Percentiles rank a stretch among this genome's conserved stretches.
Evolutionary conservation across 768 basidiomycete genomes (phyloP).

Genomic region (Boletus subparvulus): DNA sequence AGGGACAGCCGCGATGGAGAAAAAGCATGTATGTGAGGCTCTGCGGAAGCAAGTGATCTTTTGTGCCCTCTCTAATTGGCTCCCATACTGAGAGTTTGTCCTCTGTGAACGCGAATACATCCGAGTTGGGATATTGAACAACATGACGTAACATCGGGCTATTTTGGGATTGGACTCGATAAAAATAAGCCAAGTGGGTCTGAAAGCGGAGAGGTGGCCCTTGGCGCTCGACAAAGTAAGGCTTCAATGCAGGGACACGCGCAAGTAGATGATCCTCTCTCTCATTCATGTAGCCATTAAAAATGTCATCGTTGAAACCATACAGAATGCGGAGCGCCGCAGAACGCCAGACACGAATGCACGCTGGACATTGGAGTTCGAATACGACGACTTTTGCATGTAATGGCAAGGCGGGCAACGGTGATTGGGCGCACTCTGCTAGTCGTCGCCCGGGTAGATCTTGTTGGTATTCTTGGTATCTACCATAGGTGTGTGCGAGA

Average conservation of each 20-base stretch:
- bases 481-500: not conserved
- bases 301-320: too few species aligned
- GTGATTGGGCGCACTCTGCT: slow-evolving; percentile 13
- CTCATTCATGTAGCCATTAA: too few species aligned
- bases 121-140: too few species aligned
- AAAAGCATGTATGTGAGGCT: too few species aligned
- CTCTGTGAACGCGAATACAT: too few species aligned
- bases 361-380: slow-evolving; percentile 37
- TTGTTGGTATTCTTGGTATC: not conserved
- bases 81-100: too few species aligned
- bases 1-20: too few species aligned
- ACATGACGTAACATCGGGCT: not conserved
- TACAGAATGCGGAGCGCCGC: slow-evolving; percentile 33
- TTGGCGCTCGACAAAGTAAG: not conserved
- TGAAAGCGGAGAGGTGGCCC: not conserved
- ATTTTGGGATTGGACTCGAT: too few species aligned
- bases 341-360: slow-evolving; percentile 40
- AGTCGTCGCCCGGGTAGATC: not conserved
- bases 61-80: too few species aligned
- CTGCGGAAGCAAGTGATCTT: too few species aligned
- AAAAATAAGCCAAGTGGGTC: not conserved
- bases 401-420: slow-evolving; percentile 41
- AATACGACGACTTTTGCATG: slow-evolving; percentile 35
- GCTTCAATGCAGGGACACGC: not conserved
- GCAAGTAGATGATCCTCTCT: not conserved